A percentile compares a stretch with the other conserved stretches of the same genome.
phyloP scores from a whole-genome alignment of 352 stramenopile genomes.

The Pythium myriotylum region DNA sequence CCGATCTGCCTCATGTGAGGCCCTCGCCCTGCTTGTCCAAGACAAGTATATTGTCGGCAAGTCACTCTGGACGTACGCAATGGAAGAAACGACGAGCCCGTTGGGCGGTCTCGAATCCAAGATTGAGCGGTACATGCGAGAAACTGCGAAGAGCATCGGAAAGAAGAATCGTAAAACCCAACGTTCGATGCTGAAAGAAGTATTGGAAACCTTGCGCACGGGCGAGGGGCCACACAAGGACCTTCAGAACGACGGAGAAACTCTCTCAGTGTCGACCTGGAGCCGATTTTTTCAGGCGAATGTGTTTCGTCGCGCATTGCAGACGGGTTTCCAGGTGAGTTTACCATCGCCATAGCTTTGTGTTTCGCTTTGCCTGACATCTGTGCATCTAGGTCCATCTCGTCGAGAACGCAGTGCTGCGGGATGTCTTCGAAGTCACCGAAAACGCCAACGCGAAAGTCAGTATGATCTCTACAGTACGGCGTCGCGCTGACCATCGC shows the following conservation, averaged over 20 bases:
- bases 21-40: conserved; percentile 62
- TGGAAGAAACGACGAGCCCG: conserved; percentile 40
- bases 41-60: conserved; percentile 52
- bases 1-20: conserved; percentile 53
- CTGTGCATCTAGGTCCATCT: conserved; percentile 36
- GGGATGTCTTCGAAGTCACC: conserved; percentile 63
- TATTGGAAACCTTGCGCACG: conserved; percentile 60
- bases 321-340: conserved; percentile 57
- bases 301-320: conserved; percentile 55
- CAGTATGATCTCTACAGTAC: conserved; percentile 49
- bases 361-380: not conserved
- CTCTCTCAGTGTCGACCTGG: conserved; percentile 56
- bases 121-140: conserved; percentile 62
- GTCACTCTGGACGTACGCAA: conserved; percentile 48
- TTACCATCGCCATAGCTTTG: not conserved
- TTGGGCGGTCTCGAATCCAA: conserved; percentile 54
- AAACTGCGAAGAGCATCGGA: conserved; percentile 68
- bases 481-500: conserved; percentile 50
- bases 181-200: conserved; percentile 67
- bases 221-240: conserved; percentile 60
- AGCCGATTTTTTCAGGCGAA: conserved; percentile 66
- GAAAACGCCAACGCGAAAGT: conserved; percentile 51
- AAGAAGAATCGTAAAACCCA: conserved; percentile 75
- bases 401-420: conserved; percentile 56
- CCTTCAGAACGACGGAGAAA: conserved; percentile 57